Evolutionary conservation across 208 protist genomes (phyloP), one percentile per base, ranked within the genome.

Genomic region (Trypanosoma cruzi): DNA sequence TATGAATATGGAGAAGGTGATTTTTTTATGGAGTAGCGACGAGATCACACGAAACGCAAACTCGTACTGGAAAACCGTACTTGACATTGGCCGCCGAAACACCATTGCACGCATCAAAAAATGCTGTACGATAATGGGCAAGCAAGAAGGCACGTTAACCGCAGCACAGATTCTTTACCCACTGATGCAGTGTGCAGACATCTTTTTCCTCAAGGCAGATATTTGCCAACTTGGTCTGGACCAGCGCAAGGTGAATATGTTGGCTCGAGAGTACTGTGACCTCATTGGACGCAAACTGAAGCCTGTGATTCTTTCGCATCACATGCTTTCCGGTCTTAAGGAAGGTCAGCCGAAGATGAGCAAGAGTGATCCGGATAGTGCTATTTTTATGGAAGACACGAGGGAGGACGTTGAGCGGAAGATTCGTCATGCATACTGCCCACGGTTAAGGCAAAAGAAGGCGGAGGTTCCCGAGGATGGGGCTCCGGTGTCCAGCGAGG

Each of bases 221-320:
- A 98, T 99, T 66, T 99, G 99, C 80, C 99, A 99, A 86, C 86
- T 99, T 1, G 99, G 99, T n/a, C 71, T 99, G 26, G 99, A 99
- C 77, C 98, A 99, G 85, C 88, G 99, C 66, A 99, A 99, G 80
- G 99, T 99, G 31, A 99, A 99, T 83, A 99, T 99, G 97, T 88
- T 99, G 16, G 99, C 99, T 2, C 85, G 98, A 49, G 99, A 99
- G 77, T 99, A 99, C 86, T 98, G 97, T 79, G 95, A 98, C 56
- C 54, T 93, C 40, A 92, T 83, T 13, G 82, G 85, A 18, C 83
- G 81, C 31, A 98, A 97, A 64, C 76, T 90, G 34, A 98, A 98
- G 75, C 98, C 98, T 18, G 92, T 99, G 49, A 99, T 99, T 74
- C 85, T 99, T 14, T 99, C 98, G 14, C 98, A 99, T 73, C 94